phyloP scores from a whole-genome alignment of 768 basidiomycete species.

The Russula ochroleuca region DNA sequence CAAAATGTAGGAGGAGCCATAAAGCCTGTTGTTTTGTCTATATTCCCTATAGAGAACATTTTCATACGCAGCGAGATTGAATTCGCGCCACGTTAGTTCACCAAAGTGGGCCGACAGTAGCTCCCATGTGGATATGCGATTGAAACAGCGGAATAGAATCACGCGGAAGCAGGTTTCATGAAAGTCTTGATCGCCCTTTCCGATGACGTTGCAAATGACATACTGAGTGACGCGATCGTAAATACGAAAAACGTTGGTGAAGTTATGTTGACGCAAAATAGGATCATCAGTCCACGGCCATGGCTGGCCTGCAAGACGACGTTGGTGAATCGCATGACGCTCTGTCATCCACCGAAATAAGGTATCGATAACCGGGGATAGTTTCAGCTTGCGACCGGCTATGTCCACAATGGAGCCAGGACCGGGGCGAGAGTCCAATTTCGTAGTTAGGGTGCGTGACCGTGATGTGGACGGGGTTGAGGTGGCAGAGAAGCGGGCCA shows the following conservation, averaged over 20 bases:
- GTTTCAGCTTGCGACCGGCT: conserved; percentile 29
- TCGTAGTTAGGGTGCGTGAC: conserved; percentile 14
- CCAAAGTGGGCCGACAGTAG: conserved; percentile 49
- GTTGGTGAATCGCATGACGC: conserved; percentile 33
- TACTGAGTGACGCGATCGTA: conserved; percentile 68
- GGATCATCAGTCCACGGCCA: conserved; percentile 60
- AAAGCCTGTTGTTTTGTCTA: conserved; percentile 44
- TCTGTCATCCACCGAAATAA: conserved; percentile 35
- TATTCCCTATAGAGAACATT: conserved; percentile 46
- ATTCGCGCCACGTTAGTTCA: conserved; percentile 57
- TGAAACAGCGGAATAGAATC: conserved; percentile 66
- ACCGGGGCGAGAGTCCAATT: conserved; percentile 15
- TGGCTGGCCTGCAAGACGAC: conserved; percentile 32
- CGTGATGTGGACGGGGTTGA: conserved; percentile 23
- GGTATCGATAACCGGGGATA: conserved; percentile 32
- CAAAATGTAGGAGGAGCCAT: conserved; percentile 67
- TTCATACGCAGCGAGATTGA: conserved; percentile 50
- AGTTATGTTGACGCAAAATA: conserved; percentile 51
- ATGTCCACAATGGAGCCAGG: conserved; percentile 28
- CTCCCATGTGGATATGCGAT: conserved; percentile 69
- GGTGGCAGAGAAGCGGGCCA: conserved; percentile 26
- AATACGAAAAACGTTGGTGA: conserved; percentile 74
- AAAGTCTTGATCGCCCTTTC: conserved; percentile 56
- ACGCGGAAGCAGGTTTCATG: conserved; percentile 69
- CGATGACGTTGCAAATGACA: conserved; percentile 62